Conservation (phyloP, 169 alveolate species). For the Plasmodium gallinaceum region DNA sequence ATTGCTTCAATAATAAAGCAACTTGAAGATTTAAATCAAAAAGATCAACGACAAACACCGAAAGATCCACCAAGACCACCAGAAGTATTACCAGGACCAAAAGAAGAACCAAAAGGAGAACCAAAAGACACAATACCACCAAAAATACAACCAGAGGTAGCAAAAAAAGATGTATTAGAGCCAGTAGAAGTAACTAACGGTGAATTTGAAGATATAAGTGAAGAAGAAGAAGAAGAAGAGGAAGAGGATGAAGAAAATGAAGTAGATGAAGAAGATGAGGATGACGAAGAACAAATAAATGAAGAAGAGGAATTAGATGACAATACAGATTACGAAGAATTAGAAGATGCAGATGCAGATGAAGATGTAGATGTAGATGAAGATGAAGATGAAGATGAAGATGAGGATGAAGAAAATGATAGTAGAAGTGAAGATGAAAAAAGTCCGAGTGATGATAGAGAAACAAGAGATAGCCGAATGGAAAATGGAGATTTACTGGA, state of each 20-base stretch:
- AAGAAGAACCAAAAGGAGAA: too few species aligned
- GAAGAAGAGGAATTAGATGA: background rate
- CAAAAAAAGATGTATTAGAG: background rate
- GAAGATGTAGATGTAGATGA: background rate
- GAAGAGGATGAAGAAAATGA: background rate
- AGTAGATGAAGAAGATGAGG: background rate
- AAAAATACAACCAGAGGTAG: background rate
- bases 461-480: background rate
- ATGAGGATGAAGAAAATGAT: background rate
- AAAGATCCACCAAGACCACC: background rate
- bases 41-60: too few species aligned
- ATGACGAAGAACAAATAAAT: background rate
- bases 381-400: too few species aligned
- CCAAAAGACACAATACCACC: too few species aligned
- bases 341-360: background rate
- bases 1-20: background rate
- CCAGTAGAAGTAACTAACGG: background rate
- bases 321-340: background rate
- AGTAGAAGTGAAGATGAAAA: background rate
- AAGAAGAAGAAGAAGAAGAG: background rate
- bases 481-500: too few species aligned
- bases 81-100: background rate
- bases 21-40: too few species aligned
- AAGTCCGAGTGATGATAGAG: background rate
- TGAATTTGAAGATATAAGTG: background rate